Conservation (phyloP, 371 early-diverging fungal genomes). For the Choanephora cucurbitarum region DNA sequence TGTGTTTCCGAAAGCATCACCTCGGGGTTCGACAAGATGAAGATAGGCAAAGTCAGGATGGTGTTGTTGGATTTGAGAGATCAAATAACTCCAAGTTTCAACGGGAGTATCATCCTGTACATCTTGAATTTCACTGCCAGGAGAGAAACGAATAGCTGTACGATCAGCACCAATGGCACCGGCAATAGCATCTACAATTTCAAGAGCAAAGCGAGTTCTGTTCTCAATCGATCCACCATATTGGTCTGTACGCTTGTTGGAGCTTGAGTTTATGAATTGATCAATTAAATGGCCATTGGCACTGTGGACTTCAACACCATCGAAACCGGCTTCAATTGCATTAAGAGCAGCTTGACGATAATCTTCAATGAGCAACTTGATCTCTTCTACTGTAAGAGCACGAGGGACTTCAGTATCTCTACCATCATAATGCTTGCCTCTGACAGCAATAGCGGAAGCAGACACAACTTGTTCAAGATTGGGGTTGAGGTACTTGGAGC, state of each 20-base stretch:
- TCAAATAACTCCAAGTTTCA: constrained; percentile 30
- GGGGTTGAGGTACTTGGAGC: background rate
- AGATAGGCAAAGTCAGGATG: constrained; percentile 28
- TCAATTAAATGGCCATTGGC: constrained; percentile 67
- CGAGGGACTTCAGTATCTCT: constrained; percentile 17
- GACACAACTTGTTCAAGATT: constrained; percentile 3
- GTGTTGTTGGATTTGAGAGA: constrained; percentile 15
- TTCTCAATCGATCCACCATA: constrained; percentile 79
- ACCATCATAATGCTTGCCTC: background rate
- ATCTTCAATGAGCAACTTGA: constrained; percentile 51
- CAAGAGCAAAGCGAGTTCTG: constrained; percentile 64
- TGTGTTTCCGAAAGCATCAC: no score
- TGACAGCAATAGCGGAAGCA: constrained; percentile 3
- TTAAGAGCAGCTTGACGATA: constrained; percentile 56
- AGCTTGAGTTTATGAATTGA: constrained; percentile 48
- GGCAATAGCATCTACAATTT: constrained; percentile 57
- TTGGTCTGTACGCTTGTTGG: constrained; percentile 54
- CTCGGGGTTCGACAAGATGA: constrained; percentile 30
- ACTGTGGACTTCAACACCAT: constrained; percentile 71
- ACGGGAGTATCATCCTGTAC: constrained; percentile 29
- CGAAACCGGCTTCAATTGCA: constrained; percentile 54
- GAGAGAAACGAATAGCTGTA: constrained; percentile 23
- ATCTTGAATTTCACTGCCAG: constrained; percentile 15
- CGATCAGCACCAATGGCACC: constrained; percentile 22
- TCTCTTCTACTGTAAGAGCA: constrained; percentile 63